A percentile compares a stretch with the other conserved stretches of the same genome.
Evolutionary conservation across 2,329 filamentous ascomycete genomes (phyloP).

Genomic region (Penicillium sp.): DNA sequence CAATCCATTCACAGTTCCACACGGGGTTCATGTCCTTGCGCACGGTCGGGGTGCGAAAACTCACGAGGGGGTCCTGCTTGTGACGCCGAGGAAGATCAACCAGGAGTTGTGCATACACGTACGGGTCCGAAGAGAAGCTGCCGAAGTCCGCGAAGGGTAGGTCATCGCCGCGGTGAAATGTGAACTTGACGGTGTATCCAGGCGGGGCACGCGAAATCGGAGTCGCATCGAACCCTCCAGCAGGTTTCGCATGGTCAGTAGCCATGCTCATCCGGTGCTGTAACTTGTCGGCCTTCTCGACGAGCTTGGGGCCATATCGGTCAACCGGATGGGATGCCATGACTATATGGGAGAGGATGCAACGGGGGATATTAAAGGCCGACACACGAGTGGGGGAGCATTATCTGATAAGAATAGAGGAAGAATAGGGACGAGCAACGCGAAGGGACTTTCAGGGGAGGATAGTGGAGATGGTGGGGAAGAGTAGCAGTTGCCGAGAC

Average conservation of each 20-base stretch:
- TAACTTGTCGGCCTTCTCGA: conserved; percentile 40
- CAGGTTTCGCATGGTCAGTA: conserved; percentile 47
- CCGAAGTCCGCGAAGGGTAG: conserved; percentile 79
- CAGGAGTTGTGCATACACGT: conserved; percentile 71
- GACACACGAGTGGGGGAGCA: not conserved
- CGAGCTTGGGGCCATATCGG: conserved; percentile 39
- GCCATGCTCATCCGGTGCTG: conserved; percentile 35
- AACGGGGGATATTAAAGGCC: not conserved
- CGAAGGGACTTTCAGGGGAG: not conserved
- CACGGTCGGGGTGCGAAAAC: conserved; percentile 72
- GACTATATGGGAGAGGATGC: conserved; percentile 9
- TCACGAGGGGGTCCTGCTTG: conserved; percentile 78
- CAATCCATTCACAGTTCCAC: conserved; percentile 84
- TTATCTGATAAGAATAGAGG: conserved; percentile 3
- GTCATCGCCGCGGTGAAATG: conserved; percentile 75
- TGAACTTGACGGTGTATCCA: conserved; percentile 82
- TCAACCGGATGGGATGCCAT: conserved; percentile 29
- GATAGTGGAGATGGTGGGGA: not conserved
- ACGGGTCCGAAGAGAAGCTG: conserved; percentile 79
- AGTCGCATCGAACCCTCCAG: conserved; percentile 77
- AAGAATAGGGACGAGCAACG: not conserved
- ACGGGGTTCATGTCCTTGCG: conserved; percentile 68
- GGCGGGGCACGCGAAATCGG: conserved; percentile 71
- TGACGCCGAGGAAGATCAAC: conserved; percentile 70
- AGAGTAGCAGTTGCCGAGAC: not conserved